phyloP scores from a whole-genome alignment of 441 rosid species.

The Flueggea neowawraea region DNA sequence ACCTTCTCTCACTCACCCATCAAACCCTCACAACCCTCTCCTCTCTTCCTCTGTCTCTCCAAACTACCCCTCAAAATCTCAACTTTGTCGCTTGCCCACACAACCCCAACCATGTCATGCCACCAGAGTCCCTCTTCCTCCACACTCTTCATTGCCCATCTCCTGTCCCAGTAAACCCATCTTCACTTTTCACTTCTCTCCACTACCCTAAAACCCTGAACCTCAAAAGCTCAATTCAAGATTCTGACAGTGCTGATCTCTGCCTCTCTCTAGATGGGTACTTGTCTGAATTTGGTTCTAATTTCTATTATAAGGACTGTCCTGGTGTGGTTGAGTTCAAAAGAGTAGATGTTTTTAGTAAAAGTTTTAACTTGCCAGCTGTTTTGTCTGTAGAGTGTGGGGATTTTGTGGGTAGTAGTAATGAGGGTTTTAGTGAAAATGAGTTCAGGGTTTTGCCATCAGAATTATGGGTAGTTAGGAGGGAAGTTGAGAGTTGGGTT shows the following conservation, averaged over 20 bases:
- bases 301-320: conserved; percentile 64
- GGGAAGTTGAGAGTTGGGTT: conserved; percentile 66
- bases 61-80: conserved; percentile 26
- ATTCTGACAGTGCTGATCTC: conserved; percentile 22
- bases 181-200: conserved; percentile 28
- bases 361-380: conserved; percentile 39
- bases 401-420: conserved; percentile 30
- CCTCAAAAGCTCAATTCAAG: conserved; percentile 16
- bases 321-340: conserved; percentile 40
- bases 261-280: conserved; percentile 55
- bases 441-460: conserved; percentile 50
- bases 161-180: conserved; percentile 23
- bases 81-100: conserved; percentile 49
- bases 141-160: conserved; percentile 71
- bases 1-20: conserved; percentile 43
- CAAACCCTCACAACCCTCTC: conserved; percentile 31
- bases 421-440: conserved; percentile 11
- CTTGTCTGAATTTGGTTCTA: conserved; percentile 29
- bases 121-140: conserved; percentile 66
- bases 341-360: conserved; percentile 24
- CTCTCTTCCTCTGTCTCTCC: conserved; percentile 16
- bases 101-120: conserved; percentile 66
- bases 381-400: conserved; percentile 51
- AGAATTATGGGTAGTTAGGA: conserved; percentile 45
- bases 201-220: conserved; percentile 47